Conservation (phyloP, 768 basidiomycete species). For the Boletus sp. region DNA sequence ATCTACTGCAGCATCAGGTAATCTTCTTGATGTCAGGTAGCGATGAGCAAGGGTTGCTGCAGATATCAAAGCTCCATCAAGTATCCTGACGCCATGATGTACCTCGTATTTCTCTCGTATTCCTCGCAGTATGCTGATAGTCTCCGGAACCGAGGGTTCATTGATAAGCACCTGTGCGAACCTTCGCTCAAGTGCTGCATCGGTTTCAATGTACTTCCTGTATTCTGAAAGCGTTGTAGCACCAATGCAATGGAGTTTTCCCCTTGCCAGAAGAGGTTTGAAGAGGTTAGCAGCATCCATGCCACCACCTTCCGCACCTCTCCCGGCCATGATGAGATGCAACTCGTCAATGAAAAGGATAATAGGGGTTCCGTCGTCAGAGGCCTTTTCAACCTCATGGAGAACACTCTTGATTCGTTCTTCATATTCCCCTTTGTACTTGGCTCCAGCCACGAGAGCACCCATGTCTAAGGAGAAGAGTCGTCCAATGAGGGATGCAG, state of each 20-base stretch:
- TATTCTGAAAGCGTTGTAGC: slow-evolving; percentile 94
- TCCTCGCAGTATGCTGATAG: slow-evolving; percentile 91
- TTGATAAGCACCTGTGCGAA: slow-evolving; percentile 93
- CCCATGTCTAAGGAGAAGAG: slow-evolving; percentile 92
- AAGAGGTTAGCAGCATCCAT: slow-evolving; percentile 94
- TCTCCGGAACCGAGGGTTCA: slow-evolving; percentile 84
- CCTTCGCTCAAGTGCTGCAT: slow-evolving; percentile 85
- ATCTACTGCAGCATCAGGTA: slow-evolving; percentile 89
- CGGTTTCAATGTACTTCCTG: slow-evolving; percentile 89
- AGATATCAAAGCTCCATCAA: slow-evolving; percentile 82
- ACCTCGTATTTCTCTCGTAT: slow-evolving; percentile 94
- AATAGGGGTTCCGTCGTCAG: slow-evolving; percentile 71
- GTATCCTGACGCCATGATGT: slow-evolving; percentile 85
- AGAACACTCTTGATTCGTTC: slow-evolving; percentile 92
- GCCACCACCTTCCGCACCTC: slow-evolving; percentile 77
- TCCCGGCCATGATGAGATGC: slow-evolving; percentile 91
- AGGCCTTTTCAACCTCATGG: slow-evolving; percentile 88
- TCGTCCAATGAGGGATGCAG: slow-evolving; percentile 65
- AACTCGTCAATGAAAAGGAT: slow-evolving; percentile 95
- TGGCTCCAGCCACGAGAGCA: slow-evolving; percentile 88
- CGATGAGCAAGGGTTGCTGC: slow-evolving; percentile 92
- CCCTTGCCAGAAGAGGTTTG: slow-evolving; percentile 88
- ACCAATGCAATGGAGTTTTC: slow-evolving; percentile 74
- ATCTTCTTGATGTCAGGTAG: slow-evolving; percentile 76
- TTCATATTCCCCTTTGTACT: slow-evolving; percentile 96